Evolutionary conservation across 2,329 filamentous ascomycete genomes (phyloP), one percentile per base, ranked within the genome.

Genomic region (Fusarium oligoseptatum): DNA sequence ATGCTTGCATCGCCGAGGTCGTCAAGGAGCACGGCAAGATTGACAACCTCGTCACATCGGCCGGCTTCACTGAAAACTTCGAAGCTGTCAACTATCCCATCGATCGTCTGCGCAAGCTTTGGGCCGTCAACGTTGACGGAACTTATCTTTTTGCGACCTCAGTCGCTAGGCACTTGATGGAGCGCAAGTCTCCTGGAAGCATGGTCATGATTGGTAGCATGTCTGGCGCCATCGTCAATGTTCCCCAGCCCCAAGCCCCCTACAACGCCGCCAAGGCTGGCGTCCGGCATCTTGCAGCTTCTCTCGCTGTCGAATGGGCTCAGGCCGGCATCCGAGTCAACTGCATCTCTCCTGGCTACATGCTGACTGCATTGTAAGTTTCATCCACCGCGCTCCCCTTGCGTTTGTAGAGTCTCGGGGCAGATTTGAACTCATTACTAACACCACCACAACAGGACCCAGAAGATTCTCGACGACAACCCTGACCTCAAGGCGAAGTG

Each of bases 121-220:
- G 95, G 95, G 92, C 91, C 60, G 96, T 98, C 81, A 98, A 98
- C 76, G 95, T 98, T 2, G 94, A 92, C 79, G 96, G 96, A 24
- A 97, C 95, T 64, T 98, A 97, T 82, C 87, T 98, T 39, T 98
- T 96, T 81, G 94, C 95, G 4, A 93, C 92, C 27, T 91, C 90
- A 6, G 93, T 98, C 10, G 96, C 95, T 36, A 94, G 94, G 81
- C 95, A 98, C 81, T 86, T 98, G 73, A 97, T 98, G 91, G 92
- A 92, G 81, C 91, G 94, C 79, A 92, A 95, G 81, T 87, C 89
- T 6, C 87, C 90, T 1, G 96, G 95, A 50, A 97, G 93, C 85
- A 95, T 98, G 82, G 94, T 98, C 78, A 93, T 98, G 86, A 97
- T 98, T 79, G 96, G 95, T 32, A 97, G 93, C 88, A 98, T 98